These are phyloP conservation scores for Penicillium verhagenii DNA, from an alignment of 495 filamentous ascomycete species.

Conservation along the genomic window DNA sequence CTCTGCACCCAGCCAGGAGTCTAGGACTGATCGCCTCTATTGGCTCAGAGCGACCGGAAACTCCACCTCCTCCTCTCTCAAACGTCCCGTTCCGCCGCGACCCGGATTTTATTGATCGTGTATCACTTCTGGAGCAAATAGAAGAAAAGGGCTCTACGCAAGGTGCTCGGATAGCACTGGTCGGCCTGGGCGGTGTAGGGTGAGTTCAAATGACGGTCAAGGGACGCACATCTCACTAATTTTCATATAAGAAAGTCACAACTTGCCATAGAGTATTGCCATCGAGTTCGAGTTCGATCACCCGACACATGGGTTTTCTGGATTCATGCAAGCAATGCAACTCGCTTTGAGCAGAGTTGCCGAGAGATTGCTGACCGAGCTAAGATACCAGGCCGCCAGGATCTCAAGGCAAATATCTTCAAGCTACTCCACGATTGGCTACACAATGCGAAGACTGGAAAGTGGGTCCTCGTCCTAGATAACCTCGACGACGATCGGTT, in stretches of 20 bases:
- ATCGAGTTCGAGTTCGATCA: constrained; percentile 33
- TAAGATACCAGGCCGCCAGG: constrained; percentile 32
- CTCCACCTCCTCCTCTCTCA: constrained; percentile 5
- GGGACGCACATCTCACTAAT: neutral
- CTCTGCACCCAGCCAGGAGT: neutral
- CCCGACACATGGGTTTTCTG: constrained; percentile 51
- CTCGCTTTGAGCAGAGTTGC: constrained; percentile 41
- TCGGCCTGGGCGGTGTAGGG: constrained; percentile 5
- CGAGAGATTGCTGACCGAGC: constrained; percentile 36
- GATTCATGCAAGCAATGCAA: constrained; percentile 22
- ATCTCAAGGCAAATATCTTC: constrained; percentile 40
- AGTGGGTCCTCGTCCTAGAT: constrained; percentile 10
- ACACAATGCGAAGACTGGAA: constrained; percentile 18
- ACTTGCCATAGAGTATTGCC: constrained; percentile 41
- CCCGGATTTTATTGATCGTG: constrained; percentile 8
- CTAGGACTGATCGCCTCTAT: constrained; percentile 3
- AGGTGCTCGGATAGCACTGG: constrained; percentile 5
- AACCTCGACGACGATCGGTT: constrained; percentile 18
- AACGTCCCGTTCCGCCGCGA: constrained; percentile 8
- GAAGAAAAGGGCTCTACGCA: constrained; percentile 1
- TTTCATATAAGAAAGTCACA: constrained; percentile 34
- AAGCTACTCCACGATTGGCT: constrained; percentile 40
- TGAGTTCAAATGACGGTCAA: neutral
- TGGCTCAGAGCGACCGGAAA: constrained; percentile 6
- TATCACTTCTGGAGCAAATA: constrained; percentile 1